Evolutionary conservation across 2,329 filamentous ascomycete species (phyloP).

Genomic region (Aspergillus carbonarius): DNA sequence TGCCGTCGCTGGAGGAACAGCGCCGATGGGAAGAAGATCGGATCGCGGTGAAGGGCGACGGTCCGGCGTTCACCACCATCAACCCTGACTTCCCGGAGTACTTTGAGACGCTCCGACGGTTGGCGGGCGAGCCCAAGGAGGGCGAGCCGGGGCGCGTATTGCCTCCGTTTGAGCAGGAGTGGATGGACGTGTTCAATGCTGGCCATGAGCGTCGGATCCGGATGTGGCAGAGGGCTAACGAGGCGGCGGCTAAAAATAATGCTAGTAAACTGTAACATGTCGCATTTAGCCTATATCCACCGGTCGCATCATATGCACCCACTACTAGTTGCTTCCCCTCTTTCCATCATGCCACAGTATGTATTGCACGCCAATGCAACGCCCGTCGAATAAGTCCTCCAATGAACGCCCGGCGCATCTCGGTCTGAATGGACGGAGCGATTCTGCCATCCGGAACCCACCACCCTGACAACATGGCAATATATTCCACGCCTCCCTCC

Average conservation of each 20-base stretch:
- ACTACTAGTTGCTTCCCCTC: neutral
- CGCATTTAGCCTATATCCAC: neutral
- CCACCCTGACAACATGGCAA: no score
- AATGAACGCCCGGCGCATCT: neutral
- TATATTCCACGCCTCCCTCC: no score
- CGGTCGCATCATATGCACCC: neutral
- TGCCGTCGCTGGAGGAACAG: conserved; percentile 54
- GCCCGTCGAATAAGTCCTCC: neutral
- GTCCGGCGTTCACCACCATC: conserved; percentile 56
- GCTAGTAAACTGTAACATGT: conserved; percentile 14
- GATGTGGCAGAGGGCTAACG: conserved; percentile 59
- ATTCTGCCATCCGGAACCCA: no score
- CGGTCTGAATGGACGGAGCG: neutral
- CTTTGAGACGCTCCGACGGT: conserved; percentile 53
- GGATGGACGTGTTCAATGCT: conserved; percentile 49
- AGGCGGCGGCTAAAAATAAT: conserved; percentile 13
- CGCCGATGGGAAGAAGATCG: conserved; percentile 58
- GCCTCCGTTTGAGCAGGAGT: conserved; percentile 45
- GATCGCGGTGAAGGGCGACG: conserved; percentile 56
- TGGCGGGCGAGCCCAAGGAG: conserved; percentile 45
- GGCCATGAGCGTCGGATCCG: conserved; percentile 57
- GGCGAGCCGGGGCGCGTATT: conserved; percentile 42
- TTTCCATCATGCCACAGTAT: neutral
- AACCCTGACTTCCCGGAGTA: conserved; percentile 65
- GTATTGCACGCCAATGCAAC: neutral